Base-by-base conservation (phyloP, 2,329 filamentous ascomycete genomes). In the Penicillium sp. region DNA sequence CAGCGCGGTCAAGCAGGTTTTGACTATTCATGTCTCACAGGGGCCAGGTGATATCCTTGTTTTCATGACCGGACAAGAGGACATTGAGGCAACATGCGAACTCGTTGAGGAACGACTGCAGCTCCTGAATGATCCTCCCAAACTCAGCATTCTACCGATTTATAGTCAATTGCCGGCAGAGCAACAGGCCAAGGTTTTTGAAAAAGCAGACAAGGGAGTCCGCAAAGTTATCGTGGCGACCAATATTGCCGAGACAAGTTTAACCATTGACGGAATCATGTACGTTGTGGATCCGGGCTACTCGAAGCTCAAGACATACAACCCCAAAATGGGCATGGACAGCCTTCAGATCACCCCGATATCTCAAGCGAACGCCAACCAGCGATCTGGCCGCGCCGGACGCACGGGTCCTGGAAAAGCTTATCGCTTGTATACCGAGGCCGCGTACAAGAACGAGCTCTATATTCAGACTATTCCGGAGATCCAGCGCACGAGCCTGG, bases 161-260 rank as follows among this genome's bases (percentile, higher is more conserved):
- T 98, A 98, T 80, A 96, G 90, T 77, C 93, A 98, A 69, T 96
- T 98, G 93, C 94, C 93, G 2, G 93, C 93, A 32, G 94, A 98
- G 67, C 75, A 98, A 33, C 94, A 98, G 69, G 89, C 93, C 50
- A 97, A 94, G 70, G 98, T 98, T 56, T 98, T 98, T 61, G 91
- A 98, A 64, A 83, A 85, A 56, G 93, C 94, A 2, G 77, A 88
- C 2, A 86, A 90, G 0, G 93, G 93, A 1, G 90, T 95, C 4
- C 84, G 93, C 49, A 98, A 98, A 66, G 94, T 95, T 61, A 95
- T 98, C 55, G 91, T 98, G 36, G 93, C 94, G 1, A 98, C 93
- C 29, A 98, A 98, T 62, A 98, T 98, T 68, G 93, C 93, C 2
- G 93, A 98, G 69, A 98, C 93, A 0, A 95, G 90, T 76, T 76